Base-by-base conservation (phyloP, 495 filamentous ascomycete genomes). In the Penicillium pancosmium region DNA sequence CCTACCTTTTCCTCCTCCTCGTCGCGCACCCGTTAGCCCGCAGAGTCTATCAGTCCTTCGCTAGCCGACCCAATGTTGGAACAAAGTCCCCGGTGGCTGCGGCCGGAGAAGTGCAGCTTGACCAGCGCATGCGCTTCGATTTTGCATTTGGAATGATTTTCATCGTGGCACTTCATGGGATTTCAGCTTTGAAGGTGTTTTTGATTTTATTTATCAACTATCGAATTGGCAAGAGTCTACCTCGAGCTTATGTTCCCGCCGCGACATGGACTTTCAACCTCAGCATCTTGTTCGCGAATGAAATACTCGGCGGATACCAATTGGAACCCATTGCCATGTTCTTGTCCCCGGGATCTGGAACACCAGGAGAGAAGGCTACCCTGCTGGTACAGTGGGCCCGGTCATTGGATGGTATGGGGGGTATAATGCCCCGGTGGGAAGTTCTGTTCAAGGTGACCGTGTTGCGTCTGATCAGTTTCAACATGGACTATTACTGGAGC, bases 401-500 rank as follows among this genome's bases (percentile, higher is more conserved):
- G 23, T 85, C 80, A 74, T 70, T 96, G 9, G 93, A 97, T 72
- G 77, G 76, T 41, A 84, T 89, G 61, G 88, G 92, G 94, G 94
- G 6, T 31, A 72, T 99, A 19, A 86, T 92, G 67, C 79, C 88
- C 3, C 82, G 93, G 58, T 99, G 94, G 94, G 91, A 97, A 70
- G 85, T 99, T 35, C 82, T 94, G 12, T 99, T 99, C 82, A 99
- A 98, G 64, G 84, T 99, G 59, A 97, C 94, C n/a, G 83, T 97
- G 6, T 77, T 99, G 41, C 86, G 94, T 21, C 77, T 97, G 43
- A 91, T 99, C 58, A 96, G 92, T 72, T 99, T 96, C 83, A 97
- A 98, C 71, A 75, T 99, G 65, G 94, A 99, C 69, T 92, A 96
- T 74, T 91, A 93, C 73, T 99, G 95, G 94, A 92, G 91, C 61